phyloP scores from a whole-genome alignment of 2,329 filamentous ascomycete species.

The Colletotrichum cereale region DNA sequence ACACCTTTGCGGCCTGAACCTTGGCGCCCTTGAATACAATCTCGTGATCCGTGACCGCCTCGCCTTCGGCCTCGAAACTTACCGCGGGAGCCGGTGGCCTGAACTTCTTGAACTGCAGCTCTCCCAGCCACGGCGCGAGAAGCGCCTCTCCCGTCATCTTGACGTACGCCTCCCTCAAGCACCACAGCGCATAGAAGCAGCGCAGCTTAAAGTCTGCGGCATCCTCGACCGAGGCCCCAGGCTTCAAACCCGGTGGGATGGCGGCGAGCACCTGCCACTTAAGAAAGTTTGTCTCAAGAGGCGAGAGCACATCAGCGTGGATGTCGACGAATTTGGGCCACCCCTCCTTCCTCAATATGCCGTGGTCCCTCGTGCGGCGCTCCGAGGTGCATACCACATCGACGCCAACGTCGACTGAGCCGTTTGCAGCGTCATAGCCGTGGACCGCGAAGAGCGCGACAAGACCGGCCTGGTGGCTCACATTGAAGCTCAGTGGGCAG shows the following conservation, averaged over 20 bases:
- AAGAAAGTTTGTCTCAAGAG: slow-evolving; percentile 72
- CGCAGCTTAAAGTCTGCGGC: slow-evolving; percentile 73
- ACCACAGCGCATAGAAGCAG: slow-evolving; percentile 83
- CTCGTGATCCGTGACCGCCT: slow-evolving; percentile 52
- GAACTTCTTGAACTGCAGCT: slow-evolving; percentile 77
- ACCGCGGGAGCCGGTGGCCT: slow-evolving; percentile 61
- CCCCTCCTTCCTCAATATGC: slow-evolving; percentile 66
- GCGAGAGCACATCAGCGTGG: slow-evolving; percentile 77
- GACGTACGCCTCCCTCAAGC: slow-evolving; percentile 83
- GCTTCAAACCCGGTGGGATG: slow-evolving; percentile 41
- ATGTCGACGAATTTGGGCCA: slow-evolving; percentile 78
- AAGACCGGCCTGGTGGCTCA: slow-evolving; percentile 82
- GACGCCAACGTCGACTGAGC: slow-evolving; percentile 70
- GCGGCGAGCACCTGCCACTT: slow-evolving; percentile 57
- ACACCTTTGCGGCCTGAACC: slow-evolving; percentile 58
- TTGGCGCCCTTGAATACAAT: slow-evolving; percentile 54
- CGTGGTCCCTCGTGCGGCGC: slow-evolving; percentile 71
- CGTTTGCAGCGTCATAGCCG: slow-evolving; percentile 43
- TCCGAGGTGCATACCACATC: slow-evolving; percentile 84
- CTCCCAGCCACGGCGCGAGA: slow-evolving; percentile 77
- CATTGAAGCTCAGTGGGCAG: slow-evolving; percentile 75
- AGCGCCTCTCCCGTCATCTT: slow-evolving; percentile 87
- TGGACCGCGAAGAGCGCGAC: slow-evolving; percentile 73
- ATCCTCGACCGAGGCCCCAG: slow-evolving; percentile 48
- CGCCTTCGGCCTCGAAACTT: slow-evolving; percentile 50